A percentile compares a stretch with the other conserved stretches of the same genome.
Evolutionary conservation across 306 rosid genomes (phyloP).

Genomic region (Alnus glutinosa): DNA sequence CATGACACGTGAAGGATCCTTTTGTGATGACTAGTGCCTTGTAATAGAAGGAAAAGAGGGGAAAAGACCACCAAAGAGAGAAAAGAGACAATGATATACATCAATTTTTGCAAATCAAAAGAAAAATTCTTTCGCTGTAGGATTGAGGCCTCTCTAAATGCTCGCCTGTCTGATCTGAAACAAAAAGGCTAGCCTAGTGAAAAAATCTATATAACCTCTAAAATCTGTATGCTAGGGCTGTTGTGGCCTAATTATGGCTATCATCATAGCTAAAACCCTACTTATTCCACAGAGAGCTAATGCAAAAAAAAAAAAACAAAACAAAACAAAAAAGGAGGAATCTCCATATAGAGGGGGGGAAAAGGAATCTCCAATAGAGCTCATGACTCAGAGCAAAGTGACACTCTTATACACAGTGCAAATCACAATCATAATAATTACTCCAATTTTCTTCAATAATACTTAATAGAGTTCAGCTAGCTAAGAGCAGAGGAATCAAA

Average conservation of each 20-base stretch:
- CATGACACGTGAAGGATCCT: not conserved
- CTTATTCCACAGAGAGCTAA: not conserved
- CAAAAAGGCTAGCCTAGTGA: not conserved
- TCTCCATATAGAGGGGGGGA: not conserved
- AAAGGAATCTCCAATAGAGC: not conserved
- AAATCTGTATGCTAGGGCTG: not conserved
- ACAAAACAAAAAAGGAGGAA: not conserved
- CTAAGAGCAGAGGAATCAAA: constrained; percentile 13
- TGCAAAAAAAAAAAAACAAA: not conserved
- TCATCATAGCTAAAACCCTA: not conserved
- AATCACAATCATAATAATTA: not conserved
- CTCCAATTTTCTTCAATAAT: not conserved
- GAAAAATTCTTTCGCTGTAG: not conserved
- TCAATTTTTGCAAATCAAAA: not conserved
- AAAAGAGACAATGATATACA: not conserved
- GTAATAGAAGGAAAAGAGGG: not conserved
- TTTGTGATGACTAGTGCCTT: not conserved
- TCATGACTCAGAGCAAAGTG: not conserved
- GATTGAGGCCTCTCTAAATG: not conserved
- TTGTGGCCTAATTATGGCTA: not conserved
- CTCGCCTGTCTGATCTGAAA: not conserved
- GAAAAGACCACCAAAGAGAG: not conserved
- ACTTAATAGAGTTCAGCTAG: not conserved
- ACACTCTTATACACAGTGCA: not conserved
- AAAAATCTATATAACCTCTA: no score